Evolutionary conservation across 1,139 yeast species (phyloP).

Genomic region (Geotrichum carabidarum): DNA sequence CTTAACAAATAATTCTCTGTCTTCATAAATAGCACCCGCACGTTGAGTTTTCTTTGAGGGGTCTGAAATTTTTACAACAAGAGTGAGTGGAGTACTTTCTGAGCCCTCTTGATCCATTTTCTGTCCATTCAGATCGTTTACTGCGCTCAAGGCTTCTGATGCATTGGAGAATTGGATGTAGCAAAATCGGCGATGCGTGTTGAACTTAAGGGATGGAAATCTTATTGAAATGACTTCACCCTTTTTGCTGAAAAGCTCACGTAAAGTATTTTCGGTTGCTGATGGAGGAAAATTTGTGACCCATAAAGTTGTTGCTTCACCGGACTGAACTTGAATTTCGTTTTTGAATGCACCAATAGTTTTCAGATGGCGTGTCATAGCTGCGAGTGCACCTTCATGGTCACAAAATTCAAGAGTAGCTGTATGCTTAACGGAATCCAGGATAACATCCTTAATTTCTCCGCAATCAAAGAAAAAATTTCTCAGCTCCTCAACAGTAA

Average conservation of each 20-base stretch:
- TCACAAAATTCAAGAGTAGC: constrained; percentile 49
- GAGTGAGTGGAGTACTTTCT: constrained; percentile 30
- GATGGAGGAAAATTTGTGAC: constrained; percentile 70
- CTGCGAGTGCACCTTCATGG: constrained; percentile 51
- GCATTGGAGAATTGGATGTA: constrained; percentile 56
- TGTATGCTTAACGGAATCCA: constrained; percentile 8
- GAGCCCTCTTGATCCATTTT: constrained; percentile 30
- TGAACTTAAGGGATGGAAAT: constrained; percentile 59
- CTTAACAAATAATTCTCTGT: constrained; percentile 48
- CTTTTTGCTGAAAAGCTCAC: constrained; percentile 41
- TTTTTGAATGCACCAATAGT: constrained; percentile 39
- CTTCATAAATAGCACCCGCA: constrained; percentile 46
- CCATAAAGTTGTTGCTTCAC: constrained; percentile 51
- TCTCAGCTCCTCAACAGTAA: constrained; percentile 38
- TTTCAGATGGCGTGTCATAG: constrained; percentile 57
- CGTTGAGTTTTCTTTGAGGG: constrained; percentile 42
- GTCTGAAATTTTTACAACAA: constrained; percentile 56
- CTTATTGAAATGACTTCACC: constrained; percentile 55
- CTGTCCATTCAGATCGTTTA: constrained; percentile 42
- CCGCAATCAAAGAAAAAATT: constrained; percentile 62
- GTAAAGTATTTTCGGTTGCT: constrained; percentile 43
- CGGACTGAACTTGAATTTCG: constrained; percentile 44
- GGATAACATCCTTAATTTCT: constrained; percentile 36
- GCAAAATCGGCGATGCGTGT: constrained; percentile 63
- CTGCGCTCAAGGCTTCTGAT: constrained; percentile 48